phyloP scores from a whole-genome alignment of 78 protist genomes.

The Polysphondylium violaceum region DNA sequence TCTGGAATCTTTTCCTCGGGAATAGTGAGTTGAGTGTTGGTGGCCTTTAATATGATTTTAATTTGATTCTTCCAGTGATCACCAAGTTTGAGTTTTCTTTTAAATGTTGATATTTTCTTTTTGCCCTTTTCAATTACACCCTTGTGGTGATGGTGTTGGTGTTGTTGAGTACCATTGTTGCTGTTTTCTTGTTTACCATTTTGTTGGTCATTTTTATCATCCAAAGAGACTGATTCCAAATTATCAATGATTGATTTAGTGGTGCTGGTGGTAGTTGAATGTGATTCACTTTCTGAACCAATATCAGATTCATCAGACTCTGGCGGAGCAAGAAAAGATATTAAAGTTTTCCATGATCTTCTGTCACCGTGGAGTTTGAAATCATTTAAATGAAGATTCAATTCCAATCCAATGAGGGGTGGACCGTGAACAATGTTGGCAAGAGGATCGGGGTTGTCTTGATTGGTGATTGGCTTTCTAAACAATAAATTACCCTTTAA shows the following conservation, averaged over 20 bases:
- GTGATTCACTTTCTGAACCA: conserved; percentile 21
- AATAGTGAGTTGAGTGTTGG: conserved; percentile 33
- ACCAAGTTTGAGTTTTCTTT: conserved; percentile 45
- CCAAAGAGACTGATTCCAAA: neutral
- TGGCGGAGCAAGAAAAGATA: conserved; percentile 59
- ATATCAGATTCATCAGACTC: conserved; percentile 66
- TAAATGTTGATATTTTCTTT: conserved; percentile 49
- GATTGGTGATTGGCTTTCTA: conserved; percentile 55
- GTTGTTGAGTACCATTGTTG: neutral
- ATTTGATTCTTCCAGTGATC: conserved; percentile 77
- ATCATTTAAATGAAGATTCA: conserved; percentile 43
- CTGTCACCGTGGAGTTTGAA: conserved; percentile 44
- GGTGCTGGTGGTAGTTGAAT: neutral
- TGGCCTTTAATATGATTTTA: conserved; percentile 42
- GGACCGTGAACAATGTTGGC: conserved; percentile 4
- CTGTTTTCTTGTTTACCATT: neutral
- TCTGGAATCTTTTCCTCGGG: conserved; percentile 29
- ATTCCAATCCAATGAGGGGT: conserved; percentile 64
- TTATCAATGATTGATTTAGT: neutral
- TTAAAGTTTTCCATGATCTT: conserved; percentile 51
- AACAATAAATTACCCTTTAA: conserved; percentile 64
- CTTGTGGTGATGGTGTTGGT: neutral
- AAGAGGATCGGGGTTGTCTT: conserved; percentile 27
- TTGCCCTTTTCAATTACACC: conserved; percentile 40
- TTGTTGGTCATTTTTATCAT: neutral